Conservation (phyloP, 495 filamentous ascomycete genomes). For the Lasiosphaeris hirsuta region DNA sequence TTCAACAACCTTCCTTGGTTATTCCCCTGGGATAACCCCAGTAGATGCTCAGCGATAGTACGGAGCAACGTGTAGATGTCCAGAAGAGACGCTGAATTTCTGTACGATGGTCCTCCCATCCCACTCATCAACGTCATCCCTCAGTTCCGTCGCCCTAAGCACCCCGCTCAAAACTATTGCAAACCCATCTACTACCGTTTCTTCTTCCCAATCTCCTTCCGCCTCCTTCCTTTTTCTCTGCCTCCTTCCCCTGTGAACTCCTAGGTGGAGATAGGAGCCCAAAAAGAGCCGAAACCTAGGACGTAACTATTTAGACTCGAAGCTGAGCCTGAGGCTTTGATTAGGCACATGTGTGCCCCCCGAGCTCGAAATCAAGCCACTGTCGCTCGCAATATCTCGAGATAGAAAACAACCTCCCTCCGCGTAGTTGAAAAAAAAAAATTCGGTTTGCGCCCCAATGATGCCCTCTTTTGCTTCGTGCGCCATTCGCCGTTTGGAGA, state of each 20-base stretch:
- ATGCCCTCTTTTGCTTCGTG: constrained; percentile 36
- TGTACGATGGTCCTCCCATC: not conserved
- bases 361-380: not conserved
- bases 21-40: not conserved
- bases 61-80: constrained; percentile 2
- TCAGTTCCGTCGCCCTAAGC: too few relatives aligned
- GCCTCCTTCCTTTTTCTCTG: not conserved
- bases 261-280: not conserved
- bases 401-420: constrained; percentile 2
- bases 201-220: not conserved
- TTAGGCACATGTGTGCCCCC: not conserved
- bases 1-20: too few relatives aligned
- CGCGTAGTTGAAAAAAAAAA: constrained; percentile 5
- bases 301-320: not conserved
- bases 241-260: not conserved
- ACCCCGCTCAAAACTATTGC: too few relatives aligned
- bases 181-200: too few relatives aligned
- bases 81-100: not conserved
- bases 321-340: not conserved
- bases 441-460: constrained; percentile 29
- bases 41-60: constrained; percentile 2
- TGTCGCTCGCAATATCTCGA: not conserved
- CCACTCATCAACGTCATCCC: not conserved
- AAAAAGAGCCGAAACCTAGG: not conserved
- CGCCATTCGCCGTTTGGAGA: constrained; percentile 32